Evolutionary conservation across 2,329 filamentous ascomycete genomes (phyloP).

Genomic region (Arachnopeziza araneosa): DNA sequence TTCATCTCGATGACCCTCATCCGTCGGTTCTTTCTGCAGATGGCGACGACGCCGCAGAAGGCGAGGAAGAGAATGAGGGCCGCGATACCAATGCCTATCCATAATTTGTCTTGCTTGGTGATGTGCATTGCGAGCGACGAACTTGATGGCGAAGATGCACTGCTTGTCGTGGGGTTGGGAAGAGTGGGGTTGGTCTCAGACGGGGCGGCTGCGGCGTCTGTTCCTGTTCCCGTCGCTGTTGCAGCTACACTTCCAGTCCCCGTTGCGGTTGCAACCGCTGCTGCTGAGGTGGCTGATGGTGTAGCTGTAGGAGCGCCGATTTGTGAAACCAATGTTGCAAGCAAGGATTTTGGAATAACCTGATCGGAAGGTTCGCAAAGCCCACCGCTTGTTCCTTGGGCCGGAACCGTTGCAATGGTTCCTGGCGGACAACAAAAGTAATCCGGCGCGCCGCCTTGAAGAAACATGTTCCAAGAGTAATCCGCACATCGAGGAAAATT

Average conservation of each 20-base stretch:
- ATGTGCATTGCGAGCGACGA: background rate
- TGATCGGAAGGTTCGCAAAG: slow-evolving; percentile 10
- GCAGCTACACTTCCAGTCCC: background rate
- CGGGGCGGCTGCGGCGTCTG: too few species aligned
- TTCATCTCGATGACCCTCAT: slow-evolving; percentile 1
- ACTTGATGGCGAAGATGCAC: background rate
- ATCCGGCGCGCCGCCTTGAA: background rate
- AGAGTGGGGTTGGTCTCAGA: background rate
- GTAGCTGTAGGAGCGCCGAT: slow-evolving; percentile 1
- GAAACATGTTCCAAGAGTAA: slow-evolving; percentile 10
- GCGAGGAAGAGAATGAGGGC: background rate
- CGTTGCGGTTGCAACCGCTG: slow-evolving; percentile 1
- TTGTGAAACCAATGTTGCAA: slow-evolving; percentile 9
- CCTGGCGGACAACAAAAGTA: slow-evolving; percentile 12
- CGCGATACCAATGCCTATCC: background rate
- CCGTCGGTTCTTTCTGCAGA: background rate
- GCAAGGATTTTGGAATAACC: slow-evolving; percentile 5
- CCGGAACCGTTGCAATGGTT: slow-evolving; percentile 4
- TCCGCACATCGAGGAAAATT: slow-evolving; percentile 12
- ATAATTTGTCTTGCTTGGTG: background rate
- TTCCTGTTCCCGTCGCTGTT: slow-evolving; percentile 1
- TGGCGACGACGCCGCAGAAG: background rate
- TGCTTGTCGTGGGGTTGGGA: background rate
- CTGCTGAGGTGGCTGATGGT: background rate
- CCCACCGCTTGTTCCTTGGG: background rate